Evolutionary conservation across 1,139 yeast genomes (phyloP), one percentile per base, ranked within the genome.

Genomic region (Pneumocystis jirovecii): DNA sequence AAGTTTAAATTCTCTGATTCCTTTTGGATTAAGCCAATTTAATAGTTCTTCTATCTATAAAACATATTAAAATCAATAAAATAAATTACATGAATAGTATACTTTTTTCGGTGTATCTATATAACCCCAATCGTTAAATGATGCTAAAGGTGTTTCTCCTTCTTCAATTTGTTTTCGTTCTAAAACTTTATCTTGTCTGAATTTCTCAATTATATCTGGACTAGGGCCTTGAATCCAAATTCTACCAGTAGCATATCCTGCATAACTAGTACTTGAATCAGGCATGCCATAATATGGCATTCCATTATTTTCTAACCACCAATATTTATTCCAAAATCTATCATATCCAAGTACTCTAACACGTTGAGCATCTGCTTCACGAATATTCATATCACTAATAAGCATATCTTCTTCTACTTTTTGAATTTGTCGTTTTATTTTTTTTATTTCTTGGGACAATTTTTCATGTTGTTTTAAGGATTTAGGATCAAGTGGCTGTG

Each of bases 221-320:
- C 84, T 78, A 0, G 98, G 97, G 0, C 99, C 99, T 75, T 91
- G 97, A 1, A 93, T 82, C 96, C 97, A 91, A 56, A 93, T 74
- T 66, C 89, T 79, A 7, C 97, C 97, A 87, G 90, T 87, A 62
- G 87, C 78, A 73, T 85, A 88, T 0, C 88, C 85, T 67, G 85
- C 88, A 57, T 80, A 64, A 25, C 57, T 50, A 17, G 67, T 65
- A 19, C 66, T 64, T 29, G 63, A 64, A 56, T 65, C 60, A 15
- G 66, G 66, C 63, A 64, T 81, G 37, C 76, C 76, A 17, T 77
- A 77, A 12, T 78, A 80, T 2, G 74, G 75, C 65, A 89, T 79
- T 0, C 97, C 97, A 72, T 86, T 86, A 69, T 82, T 81, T 73
- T 93, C 97, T 73, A 91, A 85, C 96, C 96, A 93, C 95, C 96